Conservation (phyloP, 2,329 filamentous ascomycete species). For the Leptographium procerum region DNA sequence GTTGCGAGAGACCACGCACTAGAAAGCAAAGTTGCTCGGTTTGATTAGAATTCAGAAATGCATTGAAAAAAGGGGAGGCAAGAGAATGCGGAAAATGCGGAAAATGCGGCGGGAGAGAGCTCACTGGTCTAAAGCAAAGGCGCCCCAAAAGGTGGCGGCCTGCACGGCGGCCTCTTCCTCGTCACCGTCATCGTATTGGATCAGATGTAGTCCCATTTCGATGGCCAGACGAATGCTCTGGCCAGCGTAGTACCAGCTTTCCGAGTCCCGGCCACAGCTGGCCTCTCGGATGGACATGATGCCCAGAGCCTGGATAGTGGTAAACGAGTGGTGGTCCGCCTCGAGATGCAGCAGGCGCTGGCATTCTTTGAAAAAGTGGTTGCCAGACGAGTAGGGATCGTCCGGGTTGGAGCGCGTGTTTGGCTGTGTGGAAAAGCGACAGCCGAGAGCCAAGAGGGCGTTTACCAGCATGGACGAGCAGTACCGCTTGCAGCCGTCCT, state of each 20-base stretch:
- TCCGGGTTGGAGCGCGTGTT: slow-evolving; percentile 50
- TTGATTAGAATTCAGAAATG: background rate
- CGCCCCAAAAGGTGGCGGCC: slow-evolving; percentile 50
- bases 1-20: slow-evolving; percentile 57
- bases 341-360: slow-evolving; percentile 48
- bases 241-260: slow-evolving; percentile 62
- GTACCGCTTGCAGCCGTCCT: slow-evolving; percentile 47
- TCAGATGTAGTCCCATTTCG: slow-evolving; percentile 57
- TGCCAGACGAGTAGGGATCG: slow-evolving; percentile 54
- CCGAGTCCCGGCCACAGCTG: slow-evolving; percentile 59
- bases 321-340: slow-evolving; percentile 48
- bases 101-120: slow-evolving; percentile 15
- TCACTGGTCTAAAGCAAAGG: slow-evolving; percentile 53
- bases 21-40: background rate
- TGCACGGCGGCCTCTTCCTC: slow-evolving; percentile 47
- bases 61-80: no score
- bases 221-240: slow-evolving; percentile 62
- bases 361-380: slow-evolving; percentile 64
- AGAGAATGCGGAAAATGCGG: background rate
- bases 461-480: slow-evolving; percentile 59
- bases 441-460: slow-evolving; percentile 53
- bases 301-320: slow-evolving; percentile 63
- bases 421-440: slow-evolving; percentile 55
- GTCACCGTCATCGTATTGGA: slow-evolving; percentile 32
- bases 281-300: slow-evolving; percentile 68